phyloP scores from a whole-genome alignment of 345 rosid species.

The Balakata baccata region DNA sequence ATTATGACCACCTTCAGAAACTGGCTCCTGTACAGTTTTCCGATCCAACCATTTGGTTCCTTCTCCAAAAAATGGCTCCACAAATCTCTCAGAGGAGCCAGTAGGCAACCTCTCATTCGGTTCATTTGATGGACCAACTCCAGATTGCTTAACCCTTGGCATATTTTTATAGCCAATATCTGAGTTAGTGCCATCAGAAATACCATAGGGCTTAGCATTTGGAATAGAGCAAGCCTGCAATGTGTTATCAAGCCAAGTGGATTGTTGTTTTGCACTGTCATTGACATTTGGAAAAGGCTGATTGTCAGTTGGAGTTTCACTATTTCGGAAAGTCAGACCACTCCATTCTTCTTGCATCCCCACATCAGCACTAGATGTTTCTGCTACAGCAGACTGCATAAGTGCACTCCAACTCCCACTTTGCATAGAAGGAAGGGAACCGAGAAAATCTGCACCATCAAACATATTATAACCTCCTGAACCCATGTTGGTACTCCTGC shows the following conservation, averaged over 20 bases:
- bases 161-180: conserved; percentile 23
- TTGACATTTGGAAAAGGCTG: conserved; percentile 25
- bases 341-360: conserved; percentile 62
- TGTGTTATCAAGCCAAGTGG: conserved; percentile 36
- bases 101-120: conserved; percentile 38
- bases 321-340: conserved; percentile 34
- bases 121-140: conserved; percentile 34
- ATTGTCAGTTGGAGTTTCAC: conserved; percentile 31
- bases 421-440: conserved; percentile 66
- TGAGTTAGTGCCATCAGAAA: conserved; percentile 23
- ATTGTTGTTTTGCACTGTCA: conserved; percentile 37
- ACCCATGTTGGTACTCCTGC: conserved; percentile 43
- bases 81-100: conserved; percentile 40
- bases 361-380: conserved; percentile 58
- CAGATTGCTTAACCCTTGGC: conserved; percentile 33
- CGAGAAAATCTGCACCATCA: conserved; percentile 41
- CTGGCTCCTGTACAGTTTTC: conserved; percentile 41
- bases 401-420: conserved; percentile 99
- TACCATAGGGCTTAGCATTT: conserved; percentile 28
- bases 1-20: conserved; percentile 39
- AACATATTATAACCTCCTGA: conserved; percentile 43
- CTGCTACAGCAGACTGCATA: conserved; percentile 98
- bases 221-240: conserved; percentile 25
- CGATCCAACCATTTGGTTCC: conserved; percentile 44
- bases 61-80: conserved; percentile 36